These are phyloP conservation scores for Chlorella vulgaris DNA, from an alignment of 139 green algal species.

Conservation along the genomic window DNA sequence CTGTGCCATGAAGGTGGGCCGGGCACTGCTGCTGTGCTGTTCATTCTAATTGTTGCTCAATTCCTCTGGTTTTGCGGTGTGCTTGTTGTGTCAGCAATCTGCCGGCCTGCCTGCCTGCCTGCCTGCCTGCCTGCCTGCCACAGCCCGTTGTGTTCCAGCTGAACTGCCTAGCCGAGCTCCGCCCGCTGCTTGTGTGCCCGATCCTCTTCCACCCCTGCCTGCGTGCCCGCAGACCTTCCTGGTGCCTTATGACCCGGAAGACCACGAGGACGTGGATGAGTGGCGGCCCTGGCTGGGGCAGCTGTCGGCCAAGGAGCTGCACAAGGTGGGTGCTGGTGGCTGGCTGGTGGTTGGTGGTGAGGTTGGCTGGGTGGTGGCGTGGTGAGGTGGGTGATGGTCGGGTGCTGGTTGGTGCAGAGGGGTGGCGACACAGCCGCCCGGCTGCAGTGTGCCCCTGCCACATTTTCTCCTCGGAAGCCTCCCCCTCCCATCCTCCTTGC, in stretches of 20 bases:
- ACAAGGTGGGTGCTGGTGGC: conserved; percentile 1
- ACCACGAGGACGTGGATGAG: conserved; percentile 50
- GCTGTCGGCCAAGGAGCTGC: conserved; percentile 18
- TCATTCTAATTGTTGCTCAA: too few relatives aligned
- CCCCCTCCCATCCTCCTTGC: background rate
- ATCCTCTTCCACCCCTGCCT: too few relatives aligned
- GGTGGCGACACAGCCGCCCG: background rate
- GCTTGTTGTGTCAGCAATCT: background rate
- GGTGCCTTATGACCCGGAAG: conserved; percentile 42
- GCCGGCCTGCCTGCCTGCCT: too few relatives aligned
- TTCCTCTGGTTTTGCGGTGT: too few relatives aligned
- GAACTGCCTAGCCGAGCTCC: too few relatives aligned
- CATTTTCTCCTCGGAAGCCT: too few relatives aligned
- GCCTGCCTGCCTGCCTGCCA: too few relatives aligned
- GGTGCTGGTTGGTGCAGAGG: background rate
- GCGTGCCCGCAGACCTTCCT: conserved; percentile 42
- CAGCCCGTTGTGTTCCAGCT: too few relatives aligned
- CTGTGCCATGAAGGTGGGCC: background rate
- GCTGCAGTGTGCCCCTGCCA: too few relatives aligned
- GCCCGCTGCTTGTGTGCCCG: too few relatives aligned
- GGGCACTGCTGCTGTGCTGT: background rate
- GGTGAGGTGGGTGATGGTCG: background rate
- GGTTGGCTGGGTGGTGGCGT: background rate
- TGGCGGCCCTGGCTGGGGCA: conserved; percentile 23
- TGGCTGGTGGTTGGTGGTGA: background rate